Evolutionary conservation across 2,329 filamentous ascomycete species (phyloP).

Genomic region (Tolypocladium tropicale): DNA sequence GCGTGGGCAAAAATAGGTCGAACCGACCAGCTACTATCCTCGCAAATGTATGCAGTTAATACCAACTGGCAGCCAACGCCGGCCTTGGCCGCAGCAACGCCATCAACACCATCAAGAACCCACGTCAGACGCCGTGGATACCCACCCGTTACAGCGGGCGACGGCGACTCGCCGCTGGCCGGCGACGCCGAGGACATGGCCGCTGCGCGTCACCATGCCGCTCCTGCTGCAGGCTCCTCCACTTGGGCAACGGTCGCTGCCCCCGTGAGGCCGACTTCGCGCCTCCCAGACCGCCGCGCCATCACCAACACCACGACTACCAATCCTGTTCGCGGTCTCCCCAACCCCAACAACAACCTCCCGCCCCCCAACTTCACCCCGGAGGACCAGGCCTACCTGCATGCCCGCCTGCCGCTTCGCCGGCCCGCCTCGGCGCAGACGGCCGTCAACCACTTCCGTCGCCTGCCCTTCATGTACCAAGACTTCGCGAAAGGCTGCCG

Average conservation of each 20-base stretch:
- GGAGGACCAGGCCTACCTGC: conserved; percentile 8
- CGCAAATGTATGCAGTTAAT: background rate
- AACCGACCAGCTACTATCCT: background rate
- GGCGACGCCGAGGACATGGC: background rate
- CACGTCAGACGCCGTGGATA: background rate
- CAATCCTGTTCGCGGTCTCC: background rate
- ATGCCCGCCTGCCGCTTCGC: conserved; percentile 6
- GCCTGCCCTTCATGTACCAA: conserved; percentile 3
- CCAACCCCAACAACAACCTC: background rate
- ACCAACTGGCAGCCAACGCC: background rate
- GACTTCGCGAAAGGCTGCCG: conserved; percentile 6
- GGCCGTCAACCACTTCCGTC: background rate
- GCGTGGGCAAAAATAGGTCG: background rate
- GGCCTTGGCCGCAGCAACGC: no score
- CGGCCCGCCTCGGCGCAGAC: background rate
- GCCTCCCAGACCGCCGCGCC: background rate
- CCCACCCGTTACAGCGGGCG: background rate
- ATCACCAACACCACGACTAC: background rate
- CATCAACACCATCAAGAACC: background rate
- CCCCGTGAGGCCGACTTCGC: background rate
- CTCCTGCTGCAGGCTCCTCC: background rate
- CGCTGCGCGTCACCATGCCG: background rate
- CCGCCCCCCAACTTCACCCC: conserved; percentile 2
- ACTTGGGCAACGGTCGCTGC: background rate
- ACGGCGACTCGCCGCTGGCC: background rate